phyloP scores from a whole-genome alignment of 352 stramenopile species.

The Pythium inflatum region DNA sequence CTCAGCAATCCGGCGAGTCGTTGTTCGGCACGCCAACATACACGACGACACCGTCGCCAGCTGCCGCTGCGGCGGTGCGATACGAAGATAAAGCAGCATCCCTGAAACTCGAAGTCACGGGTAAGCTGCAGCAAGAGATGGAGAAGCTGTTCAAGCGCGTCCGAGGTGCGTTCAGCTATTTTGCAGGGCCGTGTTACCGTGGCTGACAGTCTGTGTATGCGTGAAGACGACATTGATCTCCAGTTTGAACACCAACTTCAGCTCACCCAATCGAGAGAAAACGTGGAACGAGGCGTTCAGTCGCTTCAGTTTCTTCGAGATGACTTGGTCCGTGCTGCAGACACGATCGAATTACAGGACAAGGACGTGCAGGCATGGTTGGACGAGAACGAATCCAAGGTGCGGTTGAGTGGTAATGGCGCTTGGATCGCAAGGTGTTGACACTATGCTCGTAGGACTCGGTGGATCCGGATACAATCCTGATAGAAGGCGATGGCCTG shows the following conservation, averaged over 20 bases:
- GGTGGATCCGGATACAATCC: constrained; percentile 77
- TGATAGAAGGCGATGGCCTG: constrained; percentile 74
- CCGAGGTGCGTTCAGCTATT: constrained; percentile 41
- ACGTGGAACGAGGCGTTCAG: constrained; percentile 74
- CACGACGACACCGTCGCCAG: constrained; percentile 14
- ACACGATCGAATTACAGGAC: constrained; percentile 63
- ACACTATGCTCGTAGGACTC: constrained; percentile 57
- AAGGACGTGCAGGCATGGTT: constrained; percentile 67
- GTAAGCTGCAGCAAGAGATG: constrained; percentile 80
- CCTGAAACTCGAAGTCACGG: constrained; percentile 74
- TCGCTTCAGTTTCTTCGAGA: constrained; percentile 75
- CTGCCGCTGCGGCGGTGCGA: constrained; percentile 18
- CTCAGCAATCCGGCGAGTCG: constrained; percentile 40
- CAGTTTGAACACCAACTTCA: constrained; percentile 88
- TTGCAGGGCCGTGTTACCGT: neutral
- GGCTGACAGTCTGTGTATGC: neutral
- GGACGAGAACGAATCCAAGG: constrained; percentile 76
- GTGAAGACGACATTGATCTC: constrained; percentile 74
- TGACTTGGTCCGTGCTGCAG: constrained; percentile 57
- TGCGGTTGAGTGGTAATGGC: constrained; percentile 20
- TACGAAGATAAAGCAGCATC: constrained; percentile 56
- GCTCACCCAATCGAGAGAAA: constrained; percentile 77
- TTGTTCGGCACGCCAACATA: constrained; percentile 46
- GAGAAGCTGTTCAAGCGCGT: constrained; percentile 82
- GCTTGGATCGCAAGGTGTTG: no score